Base-by-base conservation (phyloP, 768 basidiomycete genomes). In the Boletus vermiculosoides region DNA sequence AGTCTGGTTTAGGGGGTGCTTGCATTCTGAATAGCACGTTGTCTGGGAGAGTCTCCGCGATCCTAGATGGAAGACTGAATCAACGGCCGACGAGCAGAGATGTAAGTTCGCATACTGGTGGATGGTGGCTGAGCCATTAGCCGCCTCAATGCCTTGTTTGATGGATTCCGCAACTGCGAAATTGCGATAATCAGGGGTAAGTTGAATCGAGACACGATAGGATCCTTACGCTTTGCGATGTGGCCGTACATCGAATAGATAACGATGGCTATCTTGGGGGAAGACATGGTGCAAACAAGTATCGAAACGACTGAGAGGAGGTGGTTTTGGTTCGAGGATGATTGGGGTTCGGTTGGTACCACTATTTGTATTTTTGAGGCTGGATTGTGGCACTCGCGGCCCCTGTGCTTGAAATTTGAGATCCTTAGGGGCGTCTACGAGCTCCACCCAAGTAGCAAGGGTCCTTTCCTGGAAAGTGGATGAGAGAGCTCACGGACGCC, bases 221-320 rank as follows among this genome's bases (percentile, higher is more conserved):
- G 20, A 30, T 9, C 77, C 84, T 48, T 65, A 90, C 90, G 42
- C 64, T 81, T 80, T 57, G 77, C 80, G 70, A 91, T 82, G 69
- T 92, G 90, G 61, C 86, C 87, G 68, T 86, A 88, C 76, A 89
- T 71, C 20, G 85, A 73, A 74, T 90, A 91, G 72, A 90, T 84
- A 63, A 90, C 60, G 63, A 90, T 87, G 52, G 87, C 87, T 60
- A 89, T 71, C 61, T 70, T 81, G 25, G 88, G 86, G 49, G 77
- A 59, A 40, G 80, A 66, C 78, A 80, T 81, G 51, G 46, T 56
- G 45, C 16, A 28, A 28, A n/a, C 12, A 28, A 56, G 47, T 22
- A 22, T 10, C 56, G 50, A 37, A 59, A 49, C 49, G 23, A 39
- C 25, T 36, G 20, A 23, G 50, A 55, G 44, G 54, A n/a, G 33